Conservation (phyloP, 1,139 yeast genomes). For the Blastobotrys arbuscula region DNA sequence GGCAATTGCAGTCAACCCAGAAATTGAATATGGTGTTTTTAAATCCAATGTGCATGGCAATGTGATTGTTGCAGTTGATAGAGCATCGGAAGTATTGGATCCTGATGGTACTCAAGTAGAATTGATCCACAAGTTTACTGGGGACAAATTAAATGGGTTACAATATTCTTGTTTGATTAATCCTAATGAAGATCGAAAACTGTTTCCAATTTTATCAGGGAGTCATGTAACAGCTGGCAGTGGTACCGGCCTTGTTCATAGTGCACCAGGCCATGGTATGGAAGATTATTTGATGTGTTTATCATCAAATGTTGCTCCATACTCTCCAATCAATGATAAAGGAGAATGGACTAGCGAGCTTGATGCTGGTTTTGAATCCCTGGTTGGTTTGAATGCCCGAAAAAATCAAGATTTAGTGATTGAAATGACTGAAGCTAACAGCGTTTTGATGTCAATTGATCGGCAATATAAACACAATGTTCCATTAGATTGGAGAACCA, state of each 20-base stretch:
- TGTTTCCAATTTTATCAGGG: slow-evolving; percentile 66
- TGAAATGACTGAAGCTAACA: slow-evolving; percentile 39
- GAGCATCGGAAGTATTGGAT: slow-evolving; percentile 15
- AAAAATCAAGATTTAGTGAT: slow-evolving; percentile 49
- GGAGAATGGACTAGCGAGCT: slow-evolving; percentile 58
- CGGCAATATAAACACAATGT: slow-evolving; percentile 68
- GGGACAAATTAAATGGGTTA: slow-evolving; percentile 42
- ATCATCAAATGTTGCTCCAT: slow-evolving; percentile 43
- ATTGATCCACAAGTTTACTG: slow-evolving; percentile 30
- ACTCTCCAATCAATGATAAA: slow-evolving; percentile 70
- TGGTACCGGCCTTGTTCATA: slow-evolving; percentile 95
- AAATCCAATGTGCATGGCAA: slow-evolving; percentile 33
- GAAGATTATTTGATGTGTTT: slow-evolving; percentile 81
- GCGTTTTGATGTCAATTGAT: slow-evolving; percentile 47
- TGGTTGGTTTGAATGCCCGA: slow-evolving; percentile 58
- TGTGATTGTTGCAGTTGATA: slow-evolving; percentile 31
- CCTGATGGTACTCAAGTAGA: slow-evolving; percentile 15
- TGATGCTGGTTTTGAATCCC: slow-evolving; percentile 39
- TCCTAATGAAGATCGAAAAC: slow-evolving; percentile 26
- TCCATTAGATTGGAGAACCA: slow-evolving; percentile 97
- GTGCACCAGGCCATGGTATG: slow-evolving; percentile 97
- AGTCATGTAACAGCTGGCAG: slow-evolving; percentile 73
- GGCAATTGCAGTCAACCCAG: slow-evolving; percentile 69
- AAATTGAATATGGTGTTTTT: slow-evolving; percentile 51
- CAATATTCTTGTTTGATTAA: slow-evolving; percentile 56